Evolutionary conservation across 345 rosid species (phyloP).

Genomic region (Syzygium jambos): DNA sequence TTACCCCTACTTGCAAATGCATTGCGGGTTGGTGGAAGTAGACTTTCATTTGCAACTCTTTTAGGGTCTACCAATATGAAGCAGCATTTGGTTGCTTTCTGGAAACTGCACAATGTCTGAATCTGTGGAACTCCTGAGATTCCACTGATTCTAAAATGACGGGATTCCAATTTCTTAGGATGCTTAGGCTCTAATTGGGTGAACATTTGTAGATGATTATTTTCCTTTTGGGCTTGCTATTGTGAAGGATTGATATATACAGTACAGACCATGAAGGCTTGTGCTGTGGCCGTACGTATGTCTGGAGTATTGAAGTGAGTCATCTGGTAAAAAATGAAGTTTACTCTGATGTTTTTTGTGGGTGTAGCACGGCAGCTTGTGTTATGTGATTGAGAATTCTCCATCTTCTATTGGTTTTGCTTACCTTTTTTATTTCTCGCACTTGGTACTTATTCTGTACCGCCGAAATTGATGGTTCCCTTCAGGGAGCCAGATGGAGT

Average conservation of each 20-base stretch:
- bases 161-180: neutral
- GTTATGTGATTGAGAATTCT: neutral
- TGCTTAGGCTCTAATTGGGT: neutral
- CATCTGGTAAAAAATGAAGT: neutral
- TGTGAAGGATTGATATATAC: neutral
- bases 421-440: neutral
- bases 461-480: conserved; percentile 47
- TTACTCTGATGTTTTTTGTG: neutral
- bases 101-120: neutral
- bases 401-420: neutral
- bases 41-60: neutral
- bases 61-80: neutral
- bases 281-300: neutral
- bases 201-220: neutral
- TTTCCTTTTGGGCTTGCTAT: neutral
- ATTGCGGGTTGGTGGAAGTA: neutral
- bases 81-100: neutral
- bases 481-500: conserved; percentile 56
- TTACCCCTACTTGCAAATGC: neutral
- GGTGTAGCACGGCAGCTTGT: neutral
- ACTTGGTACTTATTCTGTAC: conserved; percentile 13
- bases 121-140: neutral
- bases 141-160: neutral
- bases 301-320: neutral
- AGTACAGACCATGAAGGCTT: neutral